These are phyloP conservation scores for Saccharomycopsis fermentans DNA, from an alignment of 805 yeast species.

Conservation along the genomic window DNA sequence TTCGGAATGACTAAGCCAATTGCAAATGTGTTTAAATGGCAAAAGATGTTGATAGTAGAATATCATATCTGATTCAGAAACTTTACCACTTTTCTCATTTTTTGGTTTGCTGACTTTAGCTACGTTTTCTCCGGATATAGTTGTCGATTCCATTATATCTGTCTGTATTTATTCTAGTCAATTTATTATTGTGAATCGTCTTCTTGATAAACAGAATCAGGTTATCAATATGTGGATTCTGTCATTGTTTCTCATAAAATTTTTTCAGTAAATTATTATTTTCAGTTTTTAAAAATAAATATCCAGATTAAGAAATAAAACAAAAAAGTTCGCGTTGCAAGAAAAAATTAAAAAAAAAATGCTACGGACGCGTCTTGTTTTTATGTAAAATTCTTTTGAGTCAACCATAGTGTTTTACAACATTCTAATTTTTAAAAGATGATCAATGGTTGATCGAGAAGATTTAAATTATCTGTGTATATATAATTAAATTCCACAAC, in stretches of 20 bases:
- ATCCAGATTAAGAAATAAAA: neutral
- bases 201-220: no score
- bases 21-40: slow-evolving; percentile 72
- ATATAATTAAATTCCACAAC: no score
- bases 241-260: neutral
- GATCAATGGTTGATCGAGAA: no score
- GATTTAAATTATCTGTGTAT: no score
- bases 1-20: slow-evolving; percentile 76
- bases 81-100: slow-evolving; percentile 18
- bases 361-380: neutral
- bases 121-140: neutral
- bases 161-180: no score
- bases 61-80: slow-evolving; percentile 53
- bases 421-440: no score
- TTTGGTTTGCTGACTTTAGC: neutral
- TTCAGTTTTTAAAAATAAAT: neutral
- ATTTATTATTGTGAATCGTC: no score
- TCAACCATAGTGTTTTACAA: no score
- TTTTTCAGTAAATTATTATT: neutral
- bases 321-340: neutral
- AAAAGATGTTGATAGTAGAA: slow-evolving; percentile 60
- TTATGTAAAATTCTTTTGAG: neutral
- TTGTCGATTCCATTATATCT: neutral
- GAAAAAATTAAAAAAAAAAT: neutral
- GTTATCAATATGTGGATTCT: neutral